Base-by-base conservation (phyloP, 2,329 filamentous ascomycete species). In the Xylariaceae sp. region DNA sequence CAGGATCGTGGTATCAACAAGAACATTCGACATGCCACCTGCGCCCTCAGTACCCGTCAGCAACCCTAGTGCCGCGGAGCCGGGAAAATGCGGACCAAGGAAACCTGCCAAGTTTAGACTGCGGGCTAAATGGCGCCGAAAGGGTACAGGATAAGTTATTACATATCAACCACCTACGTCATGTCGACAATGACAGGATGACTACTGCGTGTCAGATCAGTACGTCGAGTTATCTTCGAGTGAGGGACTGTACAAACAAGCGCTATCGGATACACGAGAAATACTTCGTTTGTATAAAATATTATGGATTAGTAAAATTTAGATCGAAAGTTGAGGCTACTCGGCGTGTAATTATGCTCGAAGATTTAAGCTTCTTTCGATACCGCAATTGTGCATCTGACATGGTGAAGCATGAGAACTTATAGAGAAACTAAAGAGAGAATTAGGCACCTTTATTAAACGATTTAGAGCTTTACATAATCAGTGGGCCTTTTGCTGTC, bases 231-330 rank as follows among this genome's bases (percentile, higher is more conserved):
- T 43, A 58, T 14, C 23, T 40, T 44, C 20, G 43, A 21, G 26
- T 2, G 37, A 45, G 40, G 41, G 19, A 40, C 44, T 52, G 61
- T 62, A 66, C 59, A 63, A 63, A 54, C 49, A 58, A 54, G 52
- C 60, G 53, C 50, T 50, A 19, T 48, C 49, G 26, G 51, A 52
- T n/a, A n/a, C 52, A 57, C 48, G 43, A 21, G 37, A 52, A 20
- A 44, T 32, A 49, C 55, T 58, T 57, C 52, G 62, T 61, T 65
- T 66, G 65, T 67, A 68, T 66, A 66, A n/a, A 60, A 54, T 53
- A 40, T 48, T 61, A 50, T 16, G 3, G 32, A 37, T 37, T 37
- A 37, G 26, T 16, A 7, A 16, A 14, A 37, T 3, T 16, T 14
- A 37, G 7, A 12, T 10, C 32, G 14, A 10, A 10, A 14, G 12